phyloP scores from a whole-genome alignment of 2,329 filamentous ascomycete species.

The Onygenales sp. region DNA sequence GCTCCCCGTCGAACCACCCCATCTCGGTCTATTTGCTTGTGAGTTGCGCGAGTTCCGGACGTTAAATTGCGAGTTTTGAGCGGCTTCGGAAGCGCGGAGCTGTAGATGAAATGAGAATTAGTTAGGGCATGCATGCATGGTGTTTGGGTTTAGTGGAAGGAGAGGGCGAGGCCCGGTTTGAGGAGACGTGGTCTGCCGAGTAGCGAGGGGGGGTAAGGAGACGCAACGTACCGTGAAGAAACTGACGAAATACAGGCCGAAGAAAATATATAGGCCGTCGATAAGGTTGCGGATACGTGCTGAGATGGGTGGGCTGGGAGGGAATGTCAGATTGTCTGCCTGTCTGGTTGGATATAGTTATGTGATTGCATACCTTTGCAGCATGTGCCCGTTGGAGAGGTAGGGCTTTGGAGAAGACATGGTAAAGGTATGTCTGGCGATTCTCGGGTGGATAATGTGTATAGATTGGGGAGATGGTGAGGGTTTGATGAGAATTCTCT shows the following conservation, averaged over 20 bases:
- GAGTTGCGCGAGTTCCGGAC: conserved; percentile 21
- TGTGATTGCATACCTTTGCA: not conserved
- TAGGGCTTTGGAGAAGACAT: conserved; percentile 23
- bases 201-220: not conserved
- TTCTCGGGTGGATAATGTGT: not conserved
- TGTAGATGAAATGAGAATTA: conserved; percentile 10
- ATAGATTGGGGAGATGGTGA: not conserved
- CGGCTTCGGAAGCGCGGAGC: conserved; percentile 38
- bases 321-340: not conserved
- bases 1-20: conserved; percentile 7
- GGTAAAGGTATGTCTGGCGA: conserved; percentile 4
- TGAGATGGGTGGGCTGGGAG: conserved; percentile 33
- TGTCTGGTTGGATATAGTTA: not conserved
- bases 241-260: conserved; percentile 41
- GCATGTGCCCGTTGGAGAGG: conserved; percentile 2
- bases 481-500: no score
- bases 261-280: conserved; percentile 35
- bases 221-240: conserved; percentile 35
- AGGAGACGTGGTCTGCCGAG: no score
- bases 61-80: conserved; percentile 38
- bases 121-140: conserved; percentile 10
- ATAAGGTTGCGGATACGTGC: conserved; percentile 33
- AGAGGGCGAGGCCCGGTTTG: not conserved
- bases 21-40: conserved; percentile 12
- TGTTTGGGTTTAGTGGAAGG: not conserved